These are phyloP conservation scores for Akanthomyces uredinophilus DNA, from an alignment of 2,329 filamentous ascomycete genomes.

Conservation along the genomic window DNA sequence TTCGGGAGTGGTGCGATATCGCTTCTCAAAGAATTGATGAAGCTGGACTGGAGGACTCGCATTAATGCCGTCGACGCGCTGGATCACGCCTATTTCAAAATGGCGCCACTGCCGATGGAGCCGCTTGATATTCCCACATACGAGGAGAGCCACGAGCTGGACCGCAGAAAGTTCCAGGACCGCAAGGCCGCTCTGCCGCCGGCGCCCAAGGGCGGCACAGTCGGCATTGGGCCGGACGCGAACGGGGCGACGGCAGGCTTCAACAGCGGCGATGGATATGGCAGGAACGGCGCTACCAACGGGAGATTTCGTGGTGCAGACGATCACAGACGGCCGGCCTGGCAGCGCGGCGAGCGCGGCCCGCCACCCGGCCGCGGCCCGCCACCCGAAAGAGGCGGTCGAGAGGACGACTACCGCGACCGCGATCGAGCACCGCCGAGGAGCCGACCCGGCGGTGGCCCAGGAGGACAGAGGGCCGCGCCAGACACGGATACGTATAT, in stretches of 20 bases:
- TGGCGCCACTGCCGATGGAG: slow-evolving; percentile 68
- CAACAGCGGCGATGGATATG: slow-evolving; percentile 47
- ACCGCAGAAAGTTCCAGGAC: slow-evolving; percentile 83
- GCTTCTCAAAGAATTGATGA: slow-evolving; percentile 75
- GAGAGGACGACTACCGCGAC: slow-evolving; percentile 32
- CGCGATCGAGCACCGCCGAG: slow-evolving; percentile 34
- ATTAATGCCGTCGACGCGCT: slow-evolving; percentile 93
- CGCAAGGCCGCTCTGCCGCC: slow-evolving; percentile 80
- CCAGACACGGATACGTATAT: slow-evolving; percentile 47
- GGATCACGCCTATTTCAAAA: slow-evolving; percentile 86
- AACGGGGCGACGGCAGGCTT: slow-evolving; percentile 43
- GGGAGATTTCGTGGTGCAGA: slow-evolving; percentile 38
- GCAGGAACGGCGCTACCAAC: slow-evolving; percentile 32
- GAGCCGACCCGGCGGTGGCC: slow-evolving; percentile 27
- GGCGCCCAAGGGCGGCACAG: slow-evolving; percentile 84
- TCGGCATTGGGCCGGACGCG: slow-evolving; percentile 65
- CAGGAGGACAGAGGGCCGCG: slow-evolving; percentile 25
- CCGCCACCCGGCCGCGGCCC: slow-evolving; percentile 29
- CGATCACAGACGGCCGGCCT: slow-evolving; percentile 47
- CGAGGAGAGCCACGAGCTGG: slow-evolving; percentile 94
- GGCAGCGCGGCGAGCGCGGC: slow-evolving; percentile 50
- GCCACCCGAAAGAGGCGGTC: slow-evolving; percentile 38
- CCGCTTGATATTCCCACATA: slow-evolving; percentile 87
- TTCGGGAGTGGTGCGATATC: slow-evolving; percentile 69
- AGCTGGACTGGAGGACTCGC: slow-evolving; percentile 80